Evolutionary conservation across 805 yeast genomes (phyloP), one percentile per base, ranked within the genome.

Genomic region (Zygotorulaspora sp.): DNA sequence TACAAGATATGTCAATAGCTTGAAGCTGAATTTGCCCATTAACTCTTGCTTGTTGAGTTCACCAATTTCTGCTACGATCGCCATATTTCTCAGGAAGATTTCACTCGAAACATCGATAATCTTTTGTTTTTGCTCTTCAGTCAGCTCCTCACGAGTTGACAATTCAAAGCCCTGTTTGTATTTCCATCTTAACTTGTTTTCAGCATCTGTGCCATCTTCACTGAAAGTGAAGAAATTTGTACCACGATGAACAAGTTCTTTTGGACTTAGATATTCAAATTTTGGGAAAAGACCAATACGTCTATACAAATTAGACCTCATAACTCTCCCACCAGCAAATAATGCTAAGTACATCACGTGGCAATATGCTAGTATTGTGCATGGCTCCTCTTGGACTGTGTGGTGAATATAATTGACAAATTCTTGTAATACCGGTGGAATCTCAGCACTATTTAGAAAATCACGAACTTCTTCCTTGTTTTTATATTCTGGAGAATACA

Each of bases 311-410:
- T 78, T 74, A 0, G 88, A 78, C 43, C 80, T 67, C 76, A 86
- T 71, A 22, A 85, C 68, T 45, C 79, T 70, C 12, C 94, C 95
- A 35, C 95, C 95, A 2, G 95, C 95, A 65, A 85, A 85, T 35
- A 85, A 70, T 0, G 92, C 95, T 54, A 85, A 65, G 62, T 85
- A 85, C 77, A 85, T 72, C 32, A 83, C 92, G 57, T 85, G 95
- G 66, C 86, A 76, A 60, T 85, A 85, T 4, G 95, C 92, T 32
- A 85, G 66, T 24, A 85, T 61, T 14, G 83, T 61, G 49, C 82
- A 75, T 6, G 95, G 95, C 53, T 80, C 79, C 30, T 72, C 78
- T 29, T 54, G 55, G 23, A 82, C 72, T 6, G 69, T 70, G 32
- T 63, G 57, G 25, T 67, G 62, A 39, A 85, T 82, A 55, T 81